phyloP scores from a whole-genome alignment of 495 filamentous ascomycete species.

The Penicillium goetzii region DNA sequence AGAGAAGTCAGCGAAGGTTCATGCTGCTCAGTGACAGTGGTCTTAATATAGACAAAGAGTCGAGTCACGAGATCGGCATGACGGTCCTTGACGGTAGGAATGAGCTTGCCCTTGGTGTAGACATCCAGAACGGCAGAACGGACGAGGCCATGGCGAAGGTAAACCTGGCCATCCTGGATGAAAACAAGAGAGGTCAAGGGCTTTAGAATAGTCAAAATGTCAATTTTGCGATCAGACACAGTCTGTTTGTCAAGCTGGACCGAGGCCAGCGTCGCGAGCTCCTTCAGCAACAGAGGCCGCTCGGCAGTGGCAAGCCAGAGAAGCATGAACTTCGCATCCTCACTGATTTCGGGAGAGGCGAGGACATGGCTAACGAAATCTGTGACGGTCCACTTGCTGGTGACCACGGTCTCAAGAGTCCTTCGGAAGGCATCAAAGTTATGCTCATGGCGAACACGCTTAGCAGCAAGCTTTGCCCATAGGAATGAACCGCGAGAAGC shows the following conservation, averaged over 20 bases:
- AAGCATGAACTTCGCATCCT: constrained; percentile 36
- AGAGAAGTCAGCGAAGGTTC: constrained; percentile 35
- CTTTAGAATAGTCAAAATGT: constrained; percentile 28
- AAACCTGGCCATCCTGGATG: constrained; percentile 40
- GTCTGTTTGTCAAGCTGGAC: constrained; percentile 37
- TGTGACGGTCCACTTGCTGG: constrained; percentile 29
- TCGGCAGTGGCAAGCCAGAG: constrained; percentile 40
- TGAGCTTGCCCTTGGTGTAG: constrained; percentile 33
- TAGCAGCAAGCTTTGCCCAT: constrained; percentile 44
- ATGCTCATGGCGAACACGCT: constrained; percentile 31
- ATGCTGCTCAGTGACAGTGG: constrained; percentile 30
- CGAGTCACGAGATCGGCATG: constrained; percentile 38
- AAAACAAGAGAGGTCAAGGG: constrained; percentile 35
- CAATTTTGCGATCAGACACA: constrained; percentile 28
- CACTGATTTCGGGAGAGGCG: constrained; percentile 28
- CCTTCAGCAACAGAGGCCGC: constrained; percentile 35
- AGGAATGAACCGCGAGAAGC: constrained; percentile 42
- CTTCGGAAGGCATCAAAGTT: constrained; percentile 31
- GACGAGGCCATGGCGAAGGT: constrained; percentile 40
- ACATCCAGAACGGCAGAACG: constrained; percentile 36
- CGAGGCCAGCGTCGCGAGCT: constrained; percentile 33
- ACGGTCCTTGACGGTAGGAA: constrained; percentile 35
- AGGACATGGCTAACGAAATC: constrained; percentile 35
- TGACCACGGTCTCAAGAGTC: constrained; percentile 30
- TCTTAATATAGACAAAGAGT: constrained; percentile 38